These are phyloP conservation scores for Hibiscus mutabilis DNA, from an alignment of 345 rosid genomes.

Conservation along the genomic window DNA sequence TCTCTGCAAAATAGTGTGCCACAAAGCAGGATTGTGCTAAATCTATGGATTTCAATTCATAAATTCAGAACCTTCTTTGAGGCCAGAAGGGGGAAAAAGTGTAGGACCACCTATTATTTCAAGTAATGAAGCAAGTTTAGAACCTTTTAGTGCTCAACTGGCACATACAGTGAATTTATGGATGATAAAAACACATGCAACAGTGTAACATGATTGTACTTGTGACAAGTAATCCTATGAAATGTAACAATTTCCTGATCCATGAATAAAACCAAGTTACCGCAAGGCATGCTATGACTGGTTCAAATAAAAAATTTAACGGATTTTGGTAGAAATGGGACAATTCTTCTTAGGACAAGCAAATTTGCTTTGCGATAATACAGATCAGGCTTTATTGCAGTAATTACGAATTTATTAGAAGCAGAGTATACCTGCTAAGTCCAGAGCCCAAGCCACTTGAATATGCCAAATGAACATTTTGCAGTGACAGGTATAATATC, in stretches of 20 bases:
- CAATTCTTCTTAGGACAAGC: neutral
- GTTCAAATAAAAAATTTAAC: neutral
- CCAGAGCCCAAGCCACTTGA: conserved; percentile 94
- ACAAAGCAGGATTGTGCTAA: neutral
- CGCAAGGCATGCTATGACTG: neutral
- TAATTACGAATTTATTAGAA: conserved; percentile 6
- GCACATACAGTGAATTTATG: neutral
- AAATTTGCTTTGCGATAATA: neutral
- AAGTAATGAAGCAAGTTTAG: neutral
- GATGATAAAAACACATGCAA: neutral
- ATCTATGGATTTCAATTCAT: neutral
- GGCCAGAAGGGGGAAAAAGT: neutral
- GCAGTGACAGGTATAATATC: conserved; percentile 75
- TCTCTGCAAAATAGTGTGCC: neutral
- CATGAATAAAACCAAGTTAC: neutral
- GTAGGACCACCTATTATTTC: neutral
- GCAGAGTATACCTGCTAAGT: conserved; percentile 55
- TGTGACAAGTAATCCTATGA: neutral
- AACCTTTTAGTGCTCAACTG: neutral
- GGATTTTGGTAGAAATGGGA: neutral
- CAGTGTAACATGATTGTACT: neutral
- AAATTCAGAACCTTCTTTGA: neutral
- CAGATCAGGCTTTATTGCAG: neutral
- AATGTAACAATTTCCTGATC: neutral
- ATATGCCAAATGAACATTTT: conserved; percentile 71